Conservation (phyloP, 129 eudicot species). For the Smallanthus sonchifolius region DNA sequence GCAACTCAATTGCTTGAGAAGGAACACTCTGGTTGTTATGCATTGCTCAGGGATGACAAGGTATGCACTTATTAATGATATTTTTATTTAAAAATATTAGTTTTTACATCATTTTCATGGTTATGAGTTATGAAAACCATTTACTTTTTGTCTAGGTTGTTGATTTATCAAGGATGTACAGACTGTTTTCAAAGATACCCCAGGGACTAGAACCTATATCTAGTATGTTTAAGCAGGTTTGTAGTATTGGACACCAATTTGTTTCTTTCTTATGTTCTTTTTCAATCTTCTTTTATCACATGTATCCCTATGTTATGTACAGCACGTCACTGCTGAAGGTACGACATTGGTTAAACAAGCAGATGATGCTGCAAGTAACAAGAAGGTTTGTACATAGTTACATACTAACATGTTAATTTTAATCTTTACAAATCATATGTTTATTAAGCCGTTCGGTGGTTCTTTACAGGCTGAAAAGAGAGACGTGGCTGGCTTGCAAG, state of each 20-base stretch:
- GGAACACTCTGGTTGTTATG: slow-evolving; percentile 91
- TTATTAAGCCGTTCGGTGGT: neutral
- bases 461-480: slow-evolving; percentile 71
- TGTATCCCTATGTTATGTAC: slow-evolving; percentile 26
- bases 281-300: slow-evolving; percentile 6
- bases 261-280: neutral
- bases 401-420: neutral
- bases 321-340: slow-evolving; percentile 97
- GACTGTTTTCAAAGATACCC: slow-evolving; percentile 77
- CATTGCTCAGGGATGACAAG: slow-evolving; percentile 93
- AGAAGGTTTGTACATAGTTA: slow-evolving; percentile 50
- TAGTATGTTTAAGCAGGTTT: slow-evolving; percentile 81
- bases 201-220: slow-evolving; percentile 81
- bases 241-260: slow-evolving; percentile 12
- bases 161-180: slow-evolving; percentile 89
- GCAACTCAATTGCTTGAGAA: slow-evolving; percentile 87
- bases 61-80: slow-evolving; percentile 26
- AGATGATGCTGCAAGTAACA: slow-evolving; percentile 88
- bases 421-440: neutral
- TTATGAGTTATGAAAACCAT: neutral
- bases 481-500: slow-evolving; percentile 81
- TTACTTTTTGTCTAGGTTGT: slow-evolving; percentile 45
- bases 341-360: slow-evolving; percentile 89
- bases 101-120: neutral
- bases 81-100: neutral